Conservation (phyloP, 768 basidiomycete genomes). For the Fomitopsis serialis region DNA sequence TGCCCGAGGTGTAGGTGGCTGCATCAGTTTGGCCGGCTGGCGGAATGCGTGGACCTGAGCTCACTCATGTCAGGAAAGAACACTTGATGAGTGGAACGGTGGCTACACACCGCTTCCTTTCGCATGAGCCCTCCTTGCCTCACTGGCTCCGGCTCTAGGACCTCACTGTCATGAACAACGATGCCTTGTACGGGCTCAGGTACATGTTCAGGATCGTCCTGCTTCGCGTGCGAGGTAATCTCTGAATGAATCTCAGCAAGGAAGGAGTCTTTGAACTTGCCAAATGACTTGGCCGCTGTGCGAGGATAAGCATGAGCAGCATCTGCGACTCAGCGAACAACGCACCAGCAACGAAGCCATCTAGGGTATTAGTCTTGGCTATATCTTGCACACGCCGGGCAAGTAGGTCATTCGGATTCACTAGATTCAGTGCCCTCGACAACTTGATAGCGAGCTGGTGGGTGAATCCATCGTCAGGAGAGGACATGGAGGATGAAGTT, state of each 20-base stretch:
- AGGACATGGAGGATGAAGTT: neutral
- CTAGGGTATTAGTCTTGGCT: conserved; percentile 59
- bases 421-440: conserved; percentile 69
- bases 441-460: conserved; percentile 75
- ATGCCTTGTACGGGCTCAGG: conserved; percentile 67
- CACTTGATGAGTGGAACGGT: neutral
- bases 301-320: neutral
- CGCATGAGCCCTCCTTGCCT: conserved; percentile 76
- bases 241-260: conserved; percentile 76
- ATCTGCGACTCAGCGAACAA: no score
- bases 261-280: conserved; percentile 79
- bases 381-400: conserved; percentile 77
- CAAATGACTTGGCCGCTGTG: conserved; percentile 73
- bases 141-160: conserved; percentile 74
- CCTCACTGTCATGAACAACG: conserved; percentile 73
- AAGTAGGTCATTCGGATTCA: conserved; percentile 82
- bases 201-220: conserved; percentile 46
- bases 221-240: conserved; percentile 65
- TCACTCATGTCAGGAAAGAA: conserved; percentile 2
- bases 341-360: conserved; percentile 66
- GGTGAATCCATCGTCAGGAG: conserved; percentile 40
- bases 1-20: conserved; percentile 70
- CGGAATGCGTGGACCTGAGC: conserved; percentile 78
- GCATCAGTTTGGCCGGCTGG: conserved; percentile 63
- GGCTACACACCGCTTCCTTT: conserved; percentile 47